These are phyloP conservation scores for Pelagomonas calceolata DNA, from an alignment of 108 stramenopile species.

Conservation along the genomic window DNA sequence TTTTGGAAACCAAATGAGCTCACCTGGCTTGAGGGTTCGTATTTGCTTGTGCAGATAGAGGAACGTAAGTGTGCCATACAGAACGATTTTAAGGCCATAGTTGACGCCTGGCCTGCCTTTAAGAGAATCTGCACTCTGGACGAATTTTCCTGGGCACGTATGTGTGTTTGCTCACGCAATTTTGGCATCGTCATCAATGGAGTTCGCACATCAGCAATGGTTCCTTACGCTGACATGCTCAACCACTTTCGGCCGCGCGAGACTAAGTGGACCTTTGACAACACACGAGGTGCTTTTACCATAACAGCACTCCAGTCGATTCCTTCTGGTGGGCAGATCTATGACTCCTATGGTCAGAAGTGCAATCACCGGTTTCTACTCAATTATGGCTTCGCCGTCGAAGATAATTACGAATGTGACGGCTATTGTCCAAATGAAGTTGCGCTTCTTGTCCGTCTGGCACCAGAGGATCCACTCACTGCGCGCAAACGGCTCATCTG, in stretches of 20 bases:
- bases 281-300: constrained; percentile 84
- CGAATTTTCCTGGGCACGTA: constrained; percentile 97
- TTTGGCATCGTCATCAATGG: constrained; percentile 92
- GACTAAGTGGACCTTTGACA: constrained; percentile 98
- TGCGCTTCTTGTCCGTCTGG: constrained; percentile 10
- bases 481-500: constrained; percentile 5
- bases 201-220: constrained; percentile 83
- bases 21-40: constrained; percentile 63
- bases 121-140: constrained; percentile 58
- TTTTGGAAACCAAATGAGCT: constrained; percentile 85
- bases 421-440: constrained; percentile 97
- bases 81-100: constrained; percentile 81
- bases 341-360: constrained; percentile 98
- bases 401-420: constrained; percentile 87
- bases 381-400: constrained; percentile 99
- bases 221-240: constrained; percentile 98
- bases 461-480: constrained; percentile 13
- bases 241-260: constrained; percentile 97
- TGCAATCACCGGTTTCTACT: constrained; percentile 98
- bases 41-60: constrained; percentile 61
- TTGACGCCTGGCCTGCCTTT: constrained; percentile 63
- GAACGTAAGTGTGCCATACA: constrained; percentile 64
- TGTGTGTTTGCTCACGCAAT: constrained; percentile 93
- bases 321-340: constrained; percentile 73
- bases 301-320: constrained; percentile 79